Percentiles rank a stretch among this genome's conserved stretches.
phyloP scores from a whole-genome alignment of 208 protist genomes.

The Acanthamoeba quina region DNA sequence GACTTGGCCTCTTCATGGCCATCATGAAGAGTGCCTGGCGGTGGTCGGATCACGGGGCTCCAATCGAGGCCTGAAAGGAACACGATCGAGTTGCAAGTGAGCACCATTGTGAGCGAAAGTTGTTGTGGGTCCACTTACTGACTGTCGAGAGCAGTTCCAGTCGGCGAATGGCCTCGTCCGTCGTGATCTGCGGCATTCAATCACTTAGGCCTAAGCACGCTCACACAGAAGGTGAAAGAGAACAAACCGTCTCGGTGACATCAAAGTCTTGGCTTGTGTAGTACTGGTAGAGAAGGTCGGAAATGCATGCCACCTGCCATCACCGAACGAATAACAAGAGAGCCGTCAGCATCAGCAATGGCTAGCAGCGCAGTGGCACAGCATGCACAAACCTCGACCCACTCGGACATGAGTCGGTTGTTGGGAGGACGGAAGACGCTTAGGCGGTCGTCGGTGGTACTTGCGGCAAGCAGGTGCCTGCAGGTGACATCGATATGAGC shows the following conservation, averaged over 20 bases:
- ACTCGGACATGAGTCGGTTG: constrained; percentile 22
- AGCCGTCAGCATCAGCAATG: not conserved
- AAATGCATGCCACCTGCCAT: not conserved
- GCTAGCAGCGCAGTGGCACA: too few species aligned
- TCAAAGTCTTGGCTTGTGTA: not conserved
- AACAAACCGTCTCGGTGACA: not conserved
- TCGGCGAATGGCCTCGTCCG: not conserved
- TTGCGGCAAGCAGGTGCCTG: constrained; percentile 18
- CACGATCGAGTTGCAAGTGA: too few species aligned
- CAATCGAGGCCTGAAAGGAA: constrained; percentile 33
- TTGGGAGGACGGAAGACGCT: constrained; percentile 11
- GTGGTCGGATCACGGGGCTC: constrained; percentile 32
- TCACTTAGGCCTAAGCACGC: not conserved
- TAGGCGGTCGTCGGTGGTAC: constrained; percentile 12
- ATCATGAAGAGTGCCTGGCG: not conserved
- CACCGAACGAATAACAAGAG: not conserved
- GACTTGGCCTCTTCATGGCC: not conserved
- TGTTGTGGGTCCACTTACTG: not conserved
- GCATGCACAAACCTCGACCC: constrained; percentile 18
- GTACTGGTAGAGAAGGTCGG: not conserved
- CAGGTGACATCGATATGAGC: too few species aligned
- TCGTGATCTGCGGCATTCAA: not conserved
- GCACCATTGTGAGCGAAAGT: too few species aligned
- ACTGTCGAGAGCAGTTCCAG: constrained; percentile 29
- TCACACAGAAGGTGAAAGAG: not conserved